Percentiles rank a stretch among this genome's conserved stretches.
phyloP scores from a whole-genome alignment of 2,329 filamentous ascomycete genomes.

The Neopestalotiopsis sp. region DNA sequence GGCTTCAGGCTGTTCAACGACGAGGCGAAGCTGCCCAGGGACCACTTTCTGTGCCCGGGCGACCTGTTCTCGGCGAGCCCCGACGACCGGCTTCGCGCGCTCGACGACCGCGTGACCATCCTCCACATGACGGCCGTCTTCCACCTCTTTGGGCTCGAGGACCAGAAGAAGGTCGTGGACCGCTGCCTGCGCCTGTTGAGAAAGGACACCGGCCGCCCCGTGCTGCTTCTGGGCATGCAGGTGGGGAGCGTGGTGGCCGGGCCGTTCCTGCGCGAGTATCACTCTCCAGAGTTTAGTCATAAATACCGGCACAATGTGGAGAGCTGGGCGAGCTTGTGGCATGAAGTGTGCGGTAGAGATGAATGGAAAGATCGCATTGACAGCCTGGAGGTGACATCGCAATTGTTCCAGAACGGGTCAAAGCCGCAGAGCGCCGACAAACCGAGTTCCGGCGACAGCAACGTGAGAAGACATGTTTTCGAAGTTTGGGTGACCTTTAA shows the following conservation, averaged over 20 bases:
- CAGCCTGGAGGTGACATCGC: conserved; percentile 28
- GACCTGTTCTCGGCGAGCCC: conserved; percentile 32
- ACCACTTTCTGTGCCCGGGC: conserved; percentile 41
- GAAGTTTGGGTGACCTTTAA: conserved; percentile 32
- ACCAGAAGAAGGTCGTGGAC: conserved; percentile 34
- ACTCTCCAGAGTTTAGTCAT: conserved; percentile 18
- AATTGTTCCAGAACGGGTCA: conserved; percentile 24
- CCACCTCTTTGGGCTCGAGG: conserved; percentile 43
- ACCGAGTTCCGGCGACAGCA: conserved; percentile 8
- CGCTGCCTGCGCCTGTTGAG: conserved; percentile 35
- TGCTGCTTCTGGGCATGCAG: conserved; percentile 36
- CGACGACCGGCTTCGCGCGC: conserved; percentile 35
- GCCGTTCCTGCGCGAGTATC: conserved; percentile 8
- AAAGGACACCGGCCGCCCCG: conserved; percentile 32
- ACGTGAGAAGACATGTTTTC: conserved; percentile 28
- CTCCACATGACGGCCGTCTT: conserved; percentile 40
- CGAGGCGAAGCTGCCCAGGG: conserved; percentile 32
- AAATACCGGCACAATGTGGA: conserved; percentile 27
- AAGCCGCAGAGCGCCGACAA: conserved; percentile 18
- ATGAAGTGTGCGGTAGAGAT: conserved; percentile 23
- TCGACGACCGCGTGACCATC: conserved; percentile 37
- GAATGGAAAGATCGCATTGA: conserved; percentile 27
- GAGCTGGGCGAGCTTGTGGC: conserved; percentile 32
- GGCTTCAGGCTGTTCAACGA: conserved; percentile 48
- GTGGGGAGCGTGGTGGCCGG: conserved; percentile 22